These are phyloP conservation scores for Nakazawaea wyomingensis DNA, from an alignment of 805 yeast genomes.

Conservation along the genomic window DNA sequence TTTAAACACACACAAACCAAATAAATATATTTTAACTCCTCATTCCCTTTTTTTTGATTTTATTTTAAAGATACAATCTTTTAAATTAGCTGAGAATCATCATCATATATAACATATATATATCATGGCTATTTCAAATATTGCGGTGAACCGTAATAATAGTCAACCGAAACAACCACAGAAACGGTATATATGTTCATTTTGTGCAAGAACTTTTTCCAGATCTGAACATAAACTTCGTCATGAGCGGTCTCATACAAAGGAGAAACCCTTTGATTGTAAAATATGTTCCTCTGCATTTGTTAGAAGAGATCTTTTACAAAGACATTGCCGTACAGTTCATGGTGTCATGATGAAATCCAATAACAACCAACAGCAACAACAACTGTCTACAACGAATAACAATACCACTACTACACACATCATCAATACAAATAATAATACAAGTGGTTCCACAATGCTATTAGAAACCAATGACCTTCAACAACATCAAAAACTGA, in stretches of 20 bases:
- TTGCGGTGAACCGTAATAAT: neutral
- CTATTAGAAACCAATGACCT: neutral
- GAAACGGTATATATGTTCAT: constrained; percentile 70
- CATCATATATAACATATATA: too few relatives aligned
- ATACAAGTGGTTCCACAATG: neutral
- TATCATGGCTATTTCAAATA: neutral
- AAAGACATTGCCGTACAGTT: constrained; percentile 75
- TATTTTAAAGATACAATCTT: too few relatives aligned
- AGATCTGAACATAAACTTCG: constrained; percentile 73
- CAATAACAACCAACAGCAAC: constrained; percentile 17
- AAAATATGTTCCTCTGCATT: constrained; percentile 63
- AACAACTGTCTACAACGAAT: neutral
- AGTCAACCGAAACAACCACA: constrained; percentile 33
- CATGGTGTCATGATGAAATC: constrained; percentile 38
- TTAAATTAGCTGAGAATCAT: too few relatives aligned
- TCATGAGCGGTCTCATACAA: constrained; percentile 76
- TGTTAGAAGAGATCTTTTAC: constrained; percentile 72
- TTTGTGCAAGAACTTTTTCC: constrained; percentile 76
- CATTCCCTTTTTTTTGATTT: too few relatives aligned
- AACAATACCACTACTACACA: too few relatives aligned
- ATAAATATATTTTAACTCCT: too few relatives aligned
- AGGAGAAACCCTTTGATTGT: constrained; percentile 76
- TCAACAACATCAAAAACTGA: neutral
- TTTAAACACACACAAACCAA: too few relatives aligned
- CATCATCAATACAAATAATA: neutral